Base-by-base conservation (phyloP, 805 yeast species). In the Komagataella ulmi region DNA sequence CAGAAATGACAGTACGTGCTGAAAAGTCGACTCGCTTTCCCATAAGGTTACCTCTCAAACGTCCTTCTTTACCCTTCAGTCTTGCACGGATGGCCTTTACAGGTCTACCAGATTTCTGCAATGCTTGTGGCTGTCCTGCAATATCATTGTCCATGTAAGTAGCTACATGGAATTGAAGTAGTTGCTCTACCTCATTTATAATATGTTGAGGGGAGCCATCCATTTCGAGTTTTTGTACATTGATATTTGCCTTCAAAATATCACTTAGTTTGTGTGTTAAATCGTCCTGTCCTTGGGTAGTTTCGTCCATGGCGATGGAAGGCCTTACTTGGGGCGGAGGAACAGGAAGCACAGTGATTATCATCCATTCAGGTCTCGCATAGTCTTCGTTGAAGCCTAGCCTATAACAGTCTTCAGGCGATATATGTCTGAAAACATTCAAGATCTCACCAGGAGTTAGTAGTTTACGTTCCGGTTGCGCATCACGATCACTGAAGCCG, bases 251-350 rank as follows among this genome's bases (percentile, higher is more conserved):
- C 68, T 93, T 93, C 61, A 93, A 72, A 50, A 93, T 90, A 76
- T 93, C 99, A 7, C 98, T 97, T 57, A 93, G 75, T 69, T 93
- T 93, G 67, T 90, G 93, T 1, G 99, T 93, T 70, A 93, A 83
- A 76, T 93, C 99, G 79, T 93, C 99, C 68, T 93, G 99, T 59
- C 98, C 97, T 72, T 99, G 83, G 55, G 96, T 97, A 8, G 97
- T 88, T 65, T 93, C 99, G 59, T 93, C 93, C 62, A 93, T 90
- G 1, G 99, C 97, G 71, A 93, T 93, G 21, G 96, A 87, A 8
- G 99, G 99, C 68, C 99, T 84, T 40, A 93, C 99, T 43, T 97
- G 98, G 55, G 99, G 99, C 50, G 99, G 99, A 47, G 99, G 99
- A 17, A 93, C 99, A 1, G 99, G 99, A 61, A 93, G 74, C n/a